Base-by-base conservation (phyloP, 306 rosid species). In the Vicia villosa region DNA sequence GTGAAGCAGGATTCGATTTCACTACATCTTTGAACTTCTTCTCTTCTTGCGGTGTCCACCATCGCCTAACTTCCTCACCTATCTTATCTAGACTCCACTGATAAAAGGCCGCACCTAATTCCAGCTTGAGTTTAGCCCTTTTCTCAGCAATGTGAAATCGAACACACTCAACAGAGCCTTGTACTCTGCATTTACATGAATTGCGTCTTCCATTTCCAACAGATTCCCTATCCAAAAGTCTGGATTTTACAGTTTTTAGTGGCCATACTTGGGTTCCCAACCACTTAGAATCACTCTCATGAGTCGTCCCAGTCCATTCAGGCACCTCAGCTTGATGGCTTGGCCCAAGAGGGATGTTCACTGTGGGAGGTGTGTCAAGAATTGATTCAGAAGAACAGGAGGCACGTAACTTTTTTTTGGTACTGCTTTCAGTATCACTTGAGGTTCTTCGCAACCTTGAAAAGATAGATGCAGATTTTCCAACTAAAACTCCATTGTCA, bases 191-290 rank as follows among this genome's bases (percentile, higher is more conserved):
- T 40, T 90, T 85, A 69, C 99, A 95, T 6, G 70, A 85, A 55
- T 84, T 86, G 45, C 82, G 80, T 68, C 97, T 79, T 56, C 96
- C 97, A 71, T 72, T 84, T 63, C 97, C 99, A 5, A 89, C 82
- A 16, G 85, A 91, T 26, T 94, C 89, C 74, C 97, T 83, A 78
- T 87, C 92, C 41, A 80, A 78, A 73, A 59, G 52, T 67, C 28
- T 79, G 24, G 70, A 41, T 66, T 84, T 84, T n/a, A 49, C 65
- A 17, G 43, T 75, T 62, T 83, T 65, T 37, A 74, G 42, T 40
- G 99, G 97, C 99, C 97, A 95, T 84, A 75, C 69, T 79, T 6
- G 69, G 66, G 83, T 82, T 46, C 99, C 97, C 77, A 89, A 63
- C 96, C 95, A 95, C 86, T 86, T 91, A 4, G 79, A 45, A 70